Evolutionary conservation across 2,329 filamentous ascomycete genomes (phyloP).

Genomic region (Botrytis tulipae): DNA sequence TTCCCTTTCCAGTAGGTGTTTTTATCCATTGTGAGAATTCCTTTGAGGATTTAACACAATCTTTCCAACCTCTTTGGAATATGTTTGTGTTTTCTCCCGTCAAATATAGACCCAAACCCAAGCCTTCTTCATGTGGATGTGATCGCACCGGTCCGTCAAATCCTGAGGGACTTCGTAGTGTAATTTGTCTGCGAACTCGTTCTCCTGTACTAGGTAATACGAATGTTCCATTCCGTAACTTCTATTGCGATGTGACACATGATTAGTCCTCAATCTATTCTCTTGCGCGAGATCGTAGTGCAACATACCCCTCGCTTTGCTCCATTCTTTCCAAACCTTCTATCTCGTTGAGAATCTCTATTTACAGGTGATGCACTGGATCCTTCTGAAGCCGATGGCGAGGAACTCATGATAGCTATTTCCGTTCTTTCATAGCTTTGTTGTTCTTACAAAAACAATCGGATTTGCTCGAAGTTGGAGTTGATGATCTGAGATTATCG

Average conservation of each 20-base stretch:
- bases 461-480: not conserved
- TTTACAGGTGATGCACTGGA: conserved; percentile 1
- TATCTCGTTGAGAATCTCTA: conserved; percentile 15
- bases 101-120: conserved; percentile 14
- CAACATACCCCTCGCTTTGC: conserved; percentile 19
- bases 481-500: not conserved
- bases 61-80: conserved; percentile 38
- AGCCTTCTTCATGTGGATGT: conserved; percentile 20
- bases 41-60: conserved; percentile 40
- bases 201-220: conserved; percentile 85
- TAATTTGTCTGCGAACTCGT: conserved; percentile 76
- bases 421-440: conserved; percentile 17
- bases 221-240: conserved; percentile 82
- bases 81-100: conserved; percentile 29
- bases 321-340: conserved; percentile 16
- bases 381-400: conserved; percentile 11
- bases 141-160: conserved; percentile 28
- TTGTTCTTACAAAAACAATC: not conserved
- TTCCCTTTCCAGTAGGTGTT: conserved; percentile 73
- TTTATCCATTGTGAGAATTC: conserved; percentile 58
- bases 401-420: conserved; percentile 15
- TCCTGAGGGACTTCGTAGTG: conserved; percentile 57
- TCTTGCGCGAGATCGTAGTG: conserved; percentile 29
- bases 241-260: conserved; percentile 43
- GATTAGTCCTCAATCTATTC: conserved; percentile 23